phyloP scores from a whole-genome alignment of 345 rosid genomes.

The Bretschneidera sinensis region DNA sequence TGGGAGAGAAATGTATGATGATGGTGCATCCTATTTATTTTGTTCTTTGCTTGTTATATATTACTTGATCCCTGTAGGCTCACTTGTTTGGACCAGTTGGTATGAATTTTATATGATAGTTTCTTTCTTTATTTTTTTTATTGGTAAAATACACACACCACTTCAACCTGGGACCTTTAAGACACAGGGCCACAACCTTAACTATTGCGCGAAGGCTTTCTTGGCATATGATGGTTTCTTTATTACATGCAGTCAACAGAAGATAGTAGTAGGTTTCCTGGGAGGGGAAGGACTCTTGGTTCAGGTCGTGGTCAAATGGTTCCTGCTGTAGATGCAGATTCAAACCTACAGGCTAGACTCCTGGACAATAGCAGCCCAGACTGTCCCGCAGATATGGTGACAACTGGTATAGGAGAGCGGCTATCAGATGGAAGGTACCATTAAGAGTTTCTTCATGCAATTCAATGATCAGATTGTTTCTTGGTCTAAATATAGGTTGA shows the following conservation, averaged over 20 bases:
- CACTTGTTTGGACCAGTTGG: neutral
- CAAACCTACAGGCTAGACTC: constrained; percentile 75
- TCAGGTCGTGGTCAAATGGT: constrained; percentile 36
- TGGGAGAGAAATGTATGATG: neutral
- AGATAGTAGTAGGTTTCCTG: constrained; percentile 69
- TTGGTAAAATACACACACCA: too few relatives aligned
- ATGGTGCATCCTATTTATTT: neutral
- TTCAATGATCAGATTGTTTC: neutral
- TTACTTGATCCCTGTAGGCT: neutral
- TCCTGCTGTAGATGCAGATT: constrained; percentile 47
- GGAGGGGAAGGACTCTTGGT: constrained; percentile 71
- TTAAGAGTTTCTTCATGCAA: constrained; percentile 2
- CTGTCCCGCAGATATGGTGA: constrained; percentile 32
- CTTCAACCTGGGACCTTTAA: too few relatives aligned
- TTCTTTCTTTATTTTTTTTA: too few relatives aligned
- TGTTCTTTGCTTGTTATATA: constrained; percentile 9
- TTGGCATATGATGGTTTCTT: constrained; percentile 15
- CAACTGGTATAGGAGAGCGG: constrained; percentile 29
- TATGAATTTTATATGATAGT: neutral
- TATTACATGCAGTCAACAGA: constrained; percentile 44
- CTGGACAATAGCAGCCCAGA: constrained; percentile 52
- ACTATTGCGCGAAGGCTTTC: too few relatives aligned
- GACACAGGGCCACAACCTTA: too few relatives aligned
- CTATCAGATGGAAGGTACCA: constrained; percentile 49
- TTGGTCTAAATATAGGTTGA: neutral